Percentiles rank a stretch among this genome's conserved stretches.
Conservation (phyloP, 139 green algal species). For the Volvox africanus region DNA sequence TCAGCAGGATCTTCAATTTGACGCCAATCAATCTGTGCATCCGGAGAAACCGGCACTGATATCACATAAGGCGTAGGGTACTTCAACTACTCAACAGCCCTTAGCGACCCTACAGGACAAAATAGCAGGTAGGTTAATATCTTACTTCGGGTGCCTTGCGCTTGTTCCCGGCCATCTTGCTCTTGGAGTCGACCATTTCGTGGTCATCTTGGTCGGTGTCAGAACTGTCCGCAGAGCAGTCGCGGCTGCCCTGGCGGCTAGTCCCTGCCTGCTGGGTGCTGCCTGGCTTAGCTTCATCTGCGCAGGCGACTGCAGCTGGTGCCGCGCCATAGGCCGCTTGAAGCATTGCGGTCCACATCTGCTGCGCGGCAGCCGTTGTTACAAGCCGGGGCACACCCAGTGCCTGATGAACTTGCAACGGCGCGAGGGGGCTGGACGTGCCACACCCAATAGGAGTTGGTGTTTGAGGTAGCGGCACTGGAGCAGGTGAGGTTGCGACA, state of each 20-base stretch:
- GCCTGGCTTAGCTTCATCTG: slow-evolving; percentile 49
- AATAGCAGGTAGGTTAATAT: background rate
- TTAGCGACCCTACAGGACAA: background rate
- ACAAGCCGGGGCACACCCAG: background rate
- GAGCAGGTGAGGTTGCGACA: background rate
- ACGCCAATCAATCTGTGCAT: slow-evolving; percentile 65
- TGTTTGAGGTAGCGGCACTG: background rate
- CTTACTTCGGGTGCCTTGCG: slow-evolving; percentile 51
- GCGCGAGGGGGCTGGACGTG: background rate
- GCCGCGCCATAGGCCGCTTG: slow-evolving; percentile 13
- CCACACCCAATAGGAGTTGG: too few relatives aligned
- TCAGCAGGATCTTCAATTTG: slow-evolving; percentile 71
- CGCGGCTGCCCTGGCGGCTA: slow-evolving; percentile 27
- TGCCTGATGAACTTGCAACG: background rate
- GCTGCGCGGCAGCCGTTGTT: slow-evolving; percentile 4
- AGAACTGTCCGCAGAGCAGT: slow-evolving; percentile 21
- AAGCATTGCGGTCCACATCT: slow-evolving; percentile 39
- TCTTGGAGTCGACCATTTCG: background rate
- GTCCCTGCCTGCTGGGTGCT: slow-evolving; percentile 2
- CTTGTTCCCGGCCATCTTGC: slow-evolving; percentile 32
- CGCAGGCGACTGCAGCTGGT: background rate
- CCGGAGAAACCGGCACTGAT: background rate
- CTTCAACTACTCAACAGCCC: too few relatives aligned
- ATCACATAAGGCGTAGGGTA: background rate
- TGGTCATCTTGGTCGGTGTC: slow-evolving; percentile 3